These are phyloP conservation scores for Stachybotrys echinatus DNA, from an alignment of 2,329 filamentous ascomycete species.

Conservation along the genomic window DNA sequence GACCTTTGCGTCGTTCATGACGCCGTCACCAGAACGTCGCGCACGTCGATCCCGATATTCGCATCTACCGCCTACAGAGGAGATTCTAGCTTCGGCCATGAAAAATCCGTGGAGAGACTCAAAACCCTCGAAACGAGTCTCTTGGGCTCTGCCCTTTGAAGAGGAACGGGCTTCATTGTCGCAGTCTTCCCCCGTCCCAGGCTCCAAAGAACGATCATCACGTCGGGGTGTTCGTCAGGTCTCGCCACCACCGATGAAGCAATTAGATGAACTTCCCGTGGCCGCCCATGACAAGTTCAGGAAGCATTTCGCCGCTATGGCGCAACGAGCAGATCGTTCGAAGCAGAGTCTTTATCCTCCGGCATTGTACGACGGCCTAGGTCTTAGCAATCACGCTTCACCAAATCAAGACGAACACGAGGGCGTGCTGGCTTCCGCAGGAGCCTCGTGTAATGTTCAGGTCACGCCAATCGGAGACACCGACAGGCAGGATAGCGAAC, in stretches of 20 bases:
- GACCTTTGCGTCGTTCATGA: conserved; percentile 48
- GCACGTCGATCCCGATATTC: conserved; percentile 10
- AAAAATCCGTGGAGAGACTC: conserved; percentile 25
- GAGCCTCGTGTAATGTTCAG: not conserved
- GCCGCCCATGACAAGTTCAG: conserved; percentile 33
- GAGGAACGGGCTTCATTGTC: conserved; percentile 3
- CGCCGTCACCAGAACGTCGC: conserved; percentile 38
- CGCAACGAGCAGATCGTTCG: conserved; percentile 23
- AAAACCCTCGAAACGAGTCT: conserved; percentile 24
- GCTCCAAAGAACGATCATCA: not conserved
- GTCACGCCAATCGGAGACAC: conserved; percentile 1
- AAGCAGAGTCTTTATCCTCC: conserved; percentile 33
- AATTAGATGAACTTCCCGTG: conserved; percentile 26
- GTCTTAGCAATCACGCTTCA: not conserved
- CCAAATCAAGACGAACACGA: conserved; percentile 11
- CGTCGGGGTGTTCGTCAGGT: conserved; percentile 17
- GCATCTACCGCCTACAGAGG: conserved; percentile 25
- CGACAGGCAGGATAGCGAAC: conserved; percentile 4
- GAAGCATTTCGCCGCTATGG: conserved; percentile 42
- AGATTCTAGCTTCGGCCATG: conserved; percentile 27
- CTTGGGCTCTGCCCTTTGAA: conserved; percentile 29
- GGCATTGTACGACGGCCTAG: conserved; percentile 29
- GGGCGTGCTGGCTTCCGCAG: conserved; percentile 5
- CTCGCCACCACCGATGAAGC: conserved; percentile 39
- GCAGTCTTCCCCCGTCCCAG: not conserved